These are phyloP conservation scores for Epichloe aotearoae DNA, from an alignment of 2,329 filamentous ascomycete genomes.

Conservation along the genomic window DNA sequence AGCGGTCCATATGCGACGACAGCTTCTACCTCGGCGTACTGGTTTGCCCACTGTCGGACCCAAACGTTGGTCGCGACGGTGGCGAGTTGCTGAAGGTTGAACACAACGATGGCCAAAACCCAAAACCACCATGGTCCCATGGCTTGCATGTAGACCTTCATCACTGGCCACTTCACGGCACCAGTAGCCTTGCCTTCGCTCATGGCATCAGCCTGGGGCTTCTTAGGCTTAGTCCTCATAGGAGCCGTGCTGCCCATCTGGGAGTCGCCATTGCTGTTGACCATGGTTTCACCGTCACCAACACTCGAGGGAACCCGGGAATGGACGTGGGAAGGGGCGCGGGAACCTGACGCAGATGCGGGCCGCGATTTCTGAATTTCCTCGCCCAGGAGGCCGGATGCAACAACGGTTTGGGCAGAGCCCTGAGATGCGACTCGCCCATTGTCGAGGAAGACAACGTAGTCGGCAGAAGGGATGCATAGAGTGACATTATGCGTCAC, in stretches of 20 bases:
- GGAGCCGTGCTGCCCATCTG: conserved; percentile 32
- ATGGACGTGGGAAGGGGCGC: conserved; percentile 61
- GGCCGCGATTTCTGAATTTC: conserved; percentile 64
- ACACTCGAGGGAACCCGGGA: conserved; percentile 68
- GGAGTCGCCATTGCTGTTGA: conserved; percentile 34
- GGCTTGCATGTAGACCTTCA: conserved; percentile 69
- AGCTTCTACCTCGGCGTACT: conserved; percentile 46
- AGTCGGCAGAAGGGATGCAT: conserved; percentile 66
- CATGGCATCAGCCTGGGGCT: conserved; percentile 39
- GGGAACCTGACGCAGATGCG: conserved; percentile 56
- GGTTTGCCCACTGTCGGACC: conserved; percentile 92
- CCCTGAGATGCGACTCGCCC: conserved; percentile 69
- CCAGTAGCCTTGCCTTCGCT: conserved; percentile 73
- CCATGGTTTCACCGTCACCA: conserved; percentile 48
- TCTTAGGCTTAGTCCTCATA: conserved; percentile 33
- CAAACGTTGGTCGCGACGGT: conserved; percentile 84
- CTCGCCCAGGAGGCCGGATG: conserved; percentile 79
- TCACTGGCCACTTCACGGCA: conserved; percentile 76
- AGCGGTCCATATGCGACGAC: conserved; percentile 10
- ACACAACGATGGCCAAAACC: conserved; percentile 61
- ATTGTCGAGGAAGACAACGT: conserved; percentile 77
- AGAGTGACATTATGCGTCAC: conserved; percentile 94
- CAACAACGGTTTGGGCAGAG: conserved; percentile 62
- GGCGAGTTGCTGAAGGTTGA: conserved; percentile 70
- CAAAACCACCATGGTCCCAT: conserved; percentile 99